These are phyloP conservation scores for Candida sanyiensis DNA, from an alignment of 805 yeast species.

Conservation along the genomic window DNA sequence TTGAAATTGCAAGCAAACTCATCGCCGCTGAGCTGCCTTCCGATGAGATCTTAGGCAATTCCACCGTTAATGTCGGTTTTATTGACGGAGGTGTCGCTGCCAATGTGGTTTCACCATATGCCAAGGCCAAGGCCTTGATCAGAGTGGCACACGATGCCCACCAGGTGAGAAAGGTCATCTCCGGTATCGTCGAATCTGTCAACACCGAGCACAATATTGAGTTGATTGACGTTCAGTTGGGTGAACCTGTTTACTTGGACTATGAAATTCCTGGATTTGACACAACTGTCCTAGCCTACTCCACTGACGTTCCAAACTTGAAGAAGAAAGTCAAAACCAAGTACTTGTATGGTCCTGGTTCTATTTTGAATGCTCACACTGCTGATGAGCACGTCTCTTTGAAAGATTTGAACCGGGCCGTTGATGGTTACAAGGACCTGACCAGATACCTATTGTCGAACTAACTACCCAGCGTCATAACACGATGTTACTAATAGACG, in stretches of 20 bases:
- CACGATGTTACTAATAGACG: too few species aligned
- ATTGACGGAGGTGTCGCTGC: conserved; percentile 59
- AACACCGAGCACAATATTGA: conserved; percentile 24
- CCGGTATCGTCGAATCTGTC: conserved; percentile 30
- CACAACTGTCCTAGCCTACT: conserved; percentile 41
- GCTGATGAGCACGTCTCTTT: conserved; percentile 48
- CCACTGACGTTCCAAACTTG: conserved; percentile 48
- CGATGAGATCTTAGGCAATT: conserved; percentile 49
- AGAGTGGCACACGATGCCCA: conserved; percentile 48
- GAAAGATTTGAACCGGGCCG: conserved; percentile 42
- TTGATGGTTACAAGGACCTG: conserved; percentile 43
- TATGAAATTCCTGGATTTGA: conserved; percentile 64
- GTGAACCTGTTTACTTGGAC: conserved; percentile 36
- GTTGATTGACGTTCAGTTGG: conserved; percentile 23
- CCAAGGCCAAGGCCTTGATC: conserved; percentile 43
- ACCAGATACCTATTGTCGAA: conserved; percentile 14
- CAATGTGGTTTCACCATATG: conserved; percentile 59
- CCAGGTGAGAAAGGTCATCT: conserved; percentile 28
- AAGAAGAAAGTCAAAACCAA: conserved; percentile 26
- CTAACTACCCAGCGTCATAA: too few species aligned
- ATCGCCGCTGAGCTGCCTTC: conserved; percentile 41
- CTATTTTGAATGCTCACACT: conserved; percentile 55
- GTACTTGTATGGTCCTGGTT: conserved; percentile 64
- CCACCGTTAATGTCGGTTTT: conserved; percentile 57
- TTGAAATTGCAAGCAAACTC: conserved; percentile 45